A percentile compares a stretch with the other conserved stretches of the same genome.
Conservation (phyloP, 768 basidiomycete genomes). For the Hydnum rufescens region DNA sequence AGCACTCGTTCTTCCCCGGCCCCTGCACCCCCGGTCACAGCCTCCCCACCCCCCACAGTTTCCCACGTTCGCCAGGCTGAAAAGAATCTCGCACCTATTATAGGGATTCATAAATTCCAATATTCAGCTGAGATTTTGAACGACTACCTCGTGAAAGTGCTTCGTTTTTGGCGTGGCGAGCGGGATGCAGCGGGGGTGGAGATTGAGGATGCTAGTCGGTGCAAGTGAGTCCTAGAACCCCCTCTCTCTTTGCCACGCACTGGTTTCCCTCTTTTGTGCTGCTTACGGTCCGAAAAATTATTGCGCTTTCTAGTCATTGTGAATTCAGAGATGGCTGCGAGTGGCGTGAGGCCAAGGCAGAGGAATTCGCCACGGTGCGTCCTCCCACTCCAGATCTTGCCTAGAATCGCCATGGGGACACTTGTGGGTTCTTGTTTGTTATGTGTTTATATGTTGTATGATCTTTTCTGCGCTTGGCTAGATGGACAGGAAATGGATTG, state of each 20-base stretch:
- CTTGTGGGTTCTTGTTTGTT: too few species aligned
- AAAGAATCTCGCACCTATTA: slow-evolving; percentile 11
- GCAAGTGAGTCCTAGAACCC: slow-evolving; percentile 7
- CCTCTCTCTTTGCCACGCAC: background rate
- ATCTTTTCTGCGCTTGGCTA: too few species aligned
- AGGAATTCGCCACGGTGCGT: background rate
- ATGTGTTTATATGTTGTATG: too few species aligned
- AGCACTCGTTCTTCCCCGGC: too few species aligned
- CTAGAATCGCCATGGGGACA: too few species aligned
- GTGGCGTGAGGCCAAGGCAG: slow-evolving; percentile 16
- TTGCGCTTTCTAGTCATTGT: slow-evolving; percentile 14
- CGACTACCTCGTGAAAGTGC: slow-evolving; percentile 13
- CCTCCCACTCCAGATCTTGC: too few species aligned
- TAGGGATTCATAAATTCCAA: slow-evolving; percentile 15
- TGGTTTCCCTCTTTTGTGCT: background rate
- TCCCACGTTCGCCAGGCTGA: background rate
- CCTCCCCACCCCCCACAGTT: too few species aligned
- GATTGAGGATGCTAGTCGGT: slow-evolving; percentile 15
- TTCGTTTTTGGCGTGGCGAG: slow-evolving; percentile 18
- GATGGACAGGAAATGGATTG: too few species aligned
- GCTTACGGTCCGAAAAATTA: background rate
- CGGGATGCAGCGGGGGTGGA: slow-evolving; percentile 17
- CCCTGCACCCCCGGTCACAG: too few species aligned
- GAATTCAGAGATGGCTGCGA: slow-evolving; percentile 22
- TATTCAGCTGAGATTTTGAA: slow-evolving; percentile 15